Evolutionary conservation across 306 rosid genomes (phyloP), one percentile per base, ranked within the genome.

Genomic region (Vigna angularis): DNA sequence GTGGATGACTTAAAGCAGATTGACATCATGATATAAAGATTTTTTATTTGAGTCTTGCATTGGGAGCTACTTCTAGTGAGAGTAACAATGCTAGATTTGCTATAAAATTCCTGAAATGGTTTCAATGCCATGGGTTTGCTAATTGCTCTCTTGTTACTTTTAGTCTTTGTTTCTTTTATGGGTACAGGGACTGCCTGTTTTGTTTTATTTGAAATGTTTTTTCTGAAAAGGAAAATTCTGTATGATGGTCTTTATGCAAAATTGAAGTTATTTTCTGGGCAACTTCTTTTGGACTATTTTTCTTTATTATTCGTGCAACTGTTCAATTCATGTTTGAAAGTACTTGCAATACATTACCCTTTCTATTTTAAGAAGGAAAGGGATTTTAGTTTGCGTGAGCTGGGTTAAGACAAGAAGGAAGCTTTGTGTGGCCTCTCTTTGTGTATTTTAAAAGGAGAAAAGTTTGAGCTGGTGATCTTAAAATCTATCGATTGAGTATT

Each of bases 321-420:
- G 16, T 68, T 30, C 48, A 67, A 58, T 66, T 34, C 64, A 16
- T 57, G 38, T 50, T 48, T 26, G 72, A 58, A 48, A 61, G 48
- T 22, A 67, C 71, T 47, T 66, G 57, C 64, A 6, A 42, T 74
- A 66, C 12, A 42, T 52, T 59, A 2, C 16, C 42, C n/a, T 72
- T 63, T 64, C 38, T 63, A 17, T 63, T 24, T 63, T 51, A 51
- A 44, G 72, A 34, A 65, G 71, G 34, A 36, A 77, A 3, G 51
- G 17, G 57, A 32, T 66, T 58, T 69, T 18, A 69, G 28, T 18
- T 75, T 40, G 58, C 74, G 28, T 38, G 53, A 70, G 56, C 24
- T 71, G 57, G 72, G 71, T 66, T 61, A 49, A 65, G 49, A 73
- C 48, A 53, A 30, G 69, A 53, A 65, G 74, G 75, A 45, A 53